Evolutionary conservation across 78 protist species (phyloP).

Genomic region (Dictyostelium purpureum): DNA sequence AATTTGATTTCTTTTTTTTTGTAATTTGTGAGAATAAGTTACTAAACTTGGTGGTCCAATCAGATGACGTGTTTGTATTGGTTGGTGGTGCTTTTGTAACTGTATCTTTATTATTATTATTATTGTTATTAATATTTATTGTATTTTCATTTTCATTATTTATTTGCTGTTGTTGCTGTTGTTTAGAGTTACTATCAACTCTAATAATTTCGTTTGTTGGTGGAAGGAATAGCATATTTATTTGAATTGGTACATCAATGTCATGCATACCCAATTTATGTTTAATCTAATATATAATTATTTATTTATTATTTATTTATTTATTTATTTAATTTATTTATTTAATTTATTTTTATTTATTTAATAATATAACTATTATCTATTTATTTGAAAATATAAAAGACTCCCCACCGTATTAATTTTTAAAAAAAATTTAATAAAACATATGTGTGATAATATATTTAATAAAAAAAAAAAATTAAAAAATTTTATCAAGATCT

Average conservation of each 20-base stretch:
- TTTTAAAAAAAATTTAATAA: no score
- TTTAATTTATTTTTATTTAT: no score
- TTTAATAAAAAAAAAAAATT: no score
- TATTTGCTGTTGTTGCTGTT: neutral
- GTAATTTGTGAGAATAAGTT: slow-evolving; percentile 34
- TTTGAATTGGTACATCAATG: neutral
- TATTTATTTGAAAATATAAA: no score
- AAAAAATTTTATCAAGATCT: neutral
- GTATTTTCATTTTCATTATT: slow-evolving; percentile 15
- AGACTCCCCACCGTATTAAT: no score
- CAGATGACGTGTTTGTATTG: slow-evolving; percentile 2
- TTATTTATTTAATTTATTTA: neutral
- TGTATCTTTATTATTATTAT: neutral
- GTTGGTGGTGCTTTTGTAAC: neutral
- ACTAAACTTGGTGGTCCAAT: slow-evolving; percentile 51
- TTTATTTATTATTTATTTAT: neutral
- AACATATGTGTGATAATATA: no score
- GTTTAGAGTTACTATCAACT: slow-evolving; percentile 12
- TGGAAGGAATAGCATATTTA: slow-evolving; percentile 26
- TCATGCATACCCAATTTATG: neutral
- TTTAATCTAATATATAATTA: neutral
- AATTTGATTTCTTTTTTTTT: slow-evolving; percentile 66
- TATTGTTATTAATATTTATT: neutral
- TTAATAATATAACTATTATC: no score
- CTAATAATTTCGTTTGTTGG: slow-evolving; percentile 8